phyloP scores from a whole-genome alignment of 140 eudicot species.

The Anethum foeniculum region DNA sequence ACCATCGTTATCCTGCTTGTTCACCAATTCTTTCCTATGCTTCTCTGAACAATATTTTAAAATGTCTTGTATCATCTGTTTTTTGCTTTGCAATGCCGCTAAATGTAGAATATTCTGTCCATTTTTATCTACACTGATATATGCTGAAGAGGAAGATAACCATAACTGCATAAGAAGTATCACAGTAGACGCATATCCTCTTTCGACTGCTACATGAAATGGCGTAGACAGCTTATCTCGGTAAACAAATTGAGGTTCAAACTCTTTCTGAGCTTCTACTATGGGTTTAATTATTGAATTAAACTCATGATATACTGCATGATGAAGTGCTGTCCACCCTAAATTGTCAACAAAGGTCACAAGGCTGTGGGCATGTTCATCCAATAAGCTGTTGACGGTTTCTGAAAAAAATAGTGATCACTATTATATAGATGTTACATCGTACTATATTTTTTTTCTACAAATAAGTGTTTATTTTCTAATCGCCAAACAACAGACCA shows the following conservation, averaged over 20 bases:
- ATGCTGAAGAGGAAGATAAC: background rate
- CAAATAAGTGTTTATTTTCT: too few species aligned
- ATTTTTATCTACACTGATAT: background rate
- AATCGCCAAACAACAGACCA: too few species aligned
- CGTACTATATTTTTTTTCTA: too few species aligned
- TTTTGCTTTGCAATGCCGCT: background rate
- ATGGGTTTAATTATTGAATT: background rate
- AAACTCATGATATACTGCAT: background rate
- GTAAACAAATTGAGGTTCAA: background rate
- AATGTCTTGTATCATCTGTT: background rate
- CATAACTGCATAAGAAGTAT: background rate
- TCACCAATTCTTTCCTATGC: too few species aligned
- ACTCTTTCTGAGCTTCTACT: background rate
- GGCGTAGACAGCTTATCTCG: background rate
- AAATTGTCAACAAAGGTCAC: background rate
- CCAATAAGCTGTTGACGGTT: background rate
- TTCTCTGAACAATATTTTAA: too few species aligned
- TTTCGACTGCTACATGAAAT: background rate
- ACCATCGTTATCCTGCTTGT: background rate
- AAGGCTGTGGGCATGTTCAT: background rate
- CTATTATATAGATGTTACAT: too few species aligned
- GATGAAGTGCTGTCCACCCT: background rate
- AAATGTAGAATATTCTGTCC: background rate
- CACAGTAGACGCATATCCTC: background rate
- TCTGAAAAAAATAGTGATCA: background rate